Evolutionary conservation across 345 rosid species (phyloP).

Genomic region (Hibiscus tridactylites): DNA sequence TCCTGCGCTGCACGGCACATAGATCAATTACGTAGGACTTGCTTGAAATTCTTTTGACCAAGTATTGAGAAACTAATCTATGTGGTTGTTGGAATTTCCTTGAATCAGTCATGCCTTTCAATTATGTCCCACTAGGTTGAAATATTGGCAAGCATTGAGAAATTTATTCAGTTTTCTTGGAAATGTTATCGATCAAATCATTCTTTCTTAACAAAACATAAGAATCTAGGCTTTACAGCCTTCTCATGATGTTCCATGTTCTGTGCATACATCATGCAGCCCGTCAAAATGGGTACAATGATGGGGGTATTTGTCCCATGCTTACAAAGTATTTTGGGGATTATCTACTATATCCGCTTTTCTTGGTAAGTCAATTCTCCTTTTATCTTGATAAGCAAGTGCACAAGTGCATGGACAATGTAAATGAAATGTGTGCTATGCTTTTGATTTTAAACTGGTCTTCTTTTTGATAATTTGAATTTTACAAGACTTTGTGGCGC

Average conservation of each 20-base stretch:
- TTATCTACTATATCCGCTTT: conserved; percentile 95
- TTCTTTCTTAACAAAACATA: background rate
- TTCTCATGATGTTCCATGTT: conserved; percentile 15
- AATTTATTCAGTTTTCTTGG: background rate
- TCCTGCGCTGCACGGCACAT: background rate
- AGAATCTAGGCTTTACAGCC: background rate
- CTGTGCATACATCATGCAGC: conserved; percentile 33
- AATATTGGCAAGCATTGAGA: background rate
- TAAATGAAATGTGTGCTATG: background rate
- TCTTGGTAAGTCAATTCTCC: conserved; percentile 56
- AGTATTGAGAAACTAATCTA: no score
- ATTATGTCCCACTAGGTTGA: background rate
- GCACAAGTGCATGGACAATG: conserved; percentile 40
- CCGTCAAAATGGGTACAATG: conserved; percentile 81
- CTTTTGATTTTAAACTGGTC: background rate
- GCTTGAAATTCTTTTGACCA: no score
- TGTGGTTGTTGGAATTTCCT: background rate
- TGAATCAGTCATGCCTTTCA: background rate
- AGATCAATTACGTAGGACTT: background rate
- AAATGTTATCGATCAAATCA: background rate
- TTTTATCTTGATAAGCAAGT: background rate
- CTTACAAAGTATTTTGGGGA: conserved; percentile 96
- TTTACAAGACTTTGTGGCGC: background rate
- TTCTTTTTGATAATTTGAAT: conserved; percentile 20
- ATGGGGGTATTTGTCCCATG: conserved; percentile 99